A percentile compares a stretch with the other conserved stretches of the same genome.
phyloP scores from a whole-genome alignment of 495 filamentous ascomycete species.

The Geoglossum glabrum region DNA sequence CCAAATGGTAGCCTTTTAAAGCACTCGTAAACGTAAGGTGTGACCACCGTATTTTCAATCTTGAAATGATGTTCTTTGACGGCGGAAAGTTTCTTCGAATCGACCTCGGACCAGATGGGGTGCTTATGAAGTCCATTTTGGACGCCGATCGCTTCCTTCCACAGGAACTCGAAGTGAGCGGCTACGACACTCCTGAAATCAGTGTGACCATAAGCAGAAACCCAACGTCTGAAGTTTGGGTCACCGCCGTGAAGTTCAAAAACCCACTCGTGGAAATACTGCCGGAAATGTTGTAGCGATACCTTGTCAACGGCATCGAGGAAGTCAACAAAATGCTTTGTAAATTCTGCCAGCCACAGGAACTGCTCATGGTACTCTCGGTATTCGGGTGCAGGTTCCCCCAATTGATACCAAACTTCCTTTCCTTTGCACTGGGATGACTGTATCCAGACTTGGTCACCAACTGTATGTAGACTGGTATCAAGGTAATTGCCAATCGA shows the following conservation, averaged over 20 bases:
- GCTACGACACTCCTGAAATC: conserved; percentile 39
- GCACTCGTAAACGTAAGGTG: conserved; percentile 39
- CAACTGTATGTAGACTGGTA: conserved; percentile 22
- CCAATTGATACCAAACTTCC: conserved; percentile 41
- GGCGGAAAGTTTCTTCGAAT: conserved; percentile 11
- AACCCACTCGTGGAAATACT: conserved; percentile 35
- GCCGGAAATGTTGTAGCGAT: conserved; percentile 29
- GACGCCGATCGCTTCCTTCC: conserved; percentile 30
- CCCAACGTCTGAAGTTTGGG: conserved; percentile 27
- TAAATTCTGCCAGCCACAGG: conserved; percentile 43
- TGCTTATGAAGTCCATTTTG: conserved; percentile 15
- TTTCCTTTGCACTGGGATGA: conserved; percentile 19
- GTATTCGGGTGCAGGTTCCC: conserved; percentile 34
- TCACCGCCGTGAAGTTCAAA: conserved; percentile 19
- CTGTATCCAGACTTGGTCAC: conserved; percentile 38
- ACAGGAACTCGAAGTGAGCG: conserved; percentile 39
- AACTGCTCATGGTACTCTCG: conserved; percentile 35
- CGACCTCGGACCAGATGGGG: conserved; percentile 26
- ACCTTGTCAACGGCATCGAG: conserved; percentile 21
- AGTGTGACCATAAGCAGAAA: conserved; percentile 17
- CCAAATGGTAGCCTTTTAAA: conserved; percentile 44
- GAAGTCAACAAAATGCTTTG: conserved; percentile 49
- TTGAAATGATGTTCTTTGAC: conserved; percentile 9
- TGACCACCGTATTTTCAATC: conserved; percentile 36
- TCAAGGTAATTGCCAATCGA: conserved; percentile 47